Base-by-base conservation (phyloP, 2,329 filamentous ascomycete genomes). In the Aphanoascus verrucosus region DNA sequence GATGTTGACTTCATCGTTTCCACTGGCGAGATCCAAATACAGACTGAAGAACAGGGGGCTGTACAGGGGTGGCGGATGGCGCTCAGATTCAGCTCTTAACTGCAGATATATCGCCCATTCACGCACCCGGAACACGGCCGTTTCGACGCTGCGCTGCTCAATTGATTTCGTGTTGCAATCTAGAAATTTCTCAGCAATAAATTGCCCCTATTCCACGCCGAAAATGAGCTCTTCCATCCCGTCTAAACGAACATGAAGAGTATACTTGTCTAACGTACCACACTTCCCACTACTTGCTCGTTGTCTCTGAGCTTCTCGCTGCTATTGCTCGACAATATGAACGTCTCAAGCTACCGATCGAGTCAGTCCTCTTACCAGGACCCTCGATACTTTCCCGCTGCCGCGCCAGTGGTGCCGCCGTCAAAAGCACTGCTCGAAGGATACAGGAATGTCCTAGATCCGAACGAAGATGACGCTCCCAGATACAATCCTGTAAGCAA, bases 401-500 rank as follows among this genome's bases (percentile, higher is more conserved):
- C 64, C 48, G 59, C 59, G 34, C 15, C 35, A 28, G 23, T 37
- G 14, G 34, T 48, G 43, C 51, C 51, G 8, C 61, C 66, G 31
- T 64, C 66, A 49, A 79, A 76, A 61, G 71, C 72, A 17, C 70
- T 83, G 54, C 72, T 80, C 49, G 77, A 84, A 52, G 79, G 78
- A 42, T 85, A 84, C 65, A 74, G 75, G 48, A 78, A 81, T 55
- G 73, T 77, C 52, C 63, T 78, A 51, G 75, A 74, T 57, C 74
- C 75, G 7, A 79, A 79, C 59, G 74, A 77, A 60, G 73, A 71
- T 56, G 76, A 80, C 45, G 75, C 70, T 56, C 72, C 78, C 41
- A 74, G 74, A 55, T 79, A 75, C 60, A 80, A 82, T 66, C 74
- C 77, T 55, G 82, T 85, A 73, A 64, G 77, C 20, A 20, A 3